phyloP scores from a whole-genome alignment of 2,329 filamentous ascomycete species.

The Calonectria henricotiae region DNA sequence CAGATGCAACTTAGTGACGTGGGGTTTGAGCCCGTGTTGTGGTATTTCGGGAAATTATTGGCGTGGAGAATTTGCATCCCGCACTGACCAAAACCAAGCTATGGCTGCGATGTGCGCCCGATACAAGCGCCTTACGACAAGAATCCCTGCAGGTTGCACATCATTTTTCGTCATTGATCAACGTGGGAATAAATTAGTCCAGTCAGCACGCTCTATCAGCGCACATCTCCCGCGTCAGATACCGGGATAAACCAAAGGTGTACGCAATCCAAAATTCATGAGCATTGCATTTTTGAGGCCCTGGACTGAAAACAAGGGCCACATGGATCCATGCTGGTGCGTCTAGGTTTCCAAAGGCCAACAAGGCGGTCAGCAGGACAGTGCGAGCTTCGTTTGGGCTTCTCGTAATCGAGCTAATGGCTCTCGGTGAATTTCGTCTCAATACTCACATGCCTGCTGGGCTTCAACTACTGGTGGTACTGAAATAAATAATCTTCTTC shows the following conservation, averaged over 20 bases:
- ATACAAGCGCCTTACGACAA: slow-evolving; percentile 4
- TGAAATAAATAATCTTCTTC: no score
- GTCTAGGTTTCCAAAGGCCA: not conserved
- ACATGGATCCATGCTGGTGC: not conserved
- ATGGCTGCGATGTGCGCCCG: not conserved
- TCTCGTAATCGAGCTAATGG: not conserved
- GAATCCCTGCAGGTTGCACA: slow-evolving; percentile 13
- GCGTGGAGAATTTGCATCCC: slow-evolving; percentile 22
- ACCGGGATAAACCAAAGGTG: not conserved
- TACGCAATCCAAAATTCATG: not conserved
- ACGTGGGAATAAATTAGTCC: not conserved
- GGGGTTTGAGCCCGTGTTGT: not conserved
- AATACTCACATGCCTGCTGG: no score
- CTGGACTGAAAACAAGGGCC: not conserved
- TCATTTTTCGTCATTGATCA: slow-evolving; percentile 19
- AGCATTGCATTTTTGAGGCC: not conserved
- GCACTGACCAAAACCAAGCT: slow-evolving; percentile 2
- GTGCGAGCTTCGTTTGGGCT: not conserved
- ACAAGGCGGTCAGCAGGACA: slow-evolving; percentile 13
- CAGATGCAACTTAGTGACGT: not conserved
- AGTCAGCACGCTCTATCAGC: not conserved
- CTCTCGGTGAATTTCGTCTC: not conserved
- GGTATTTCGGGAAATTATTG: slow-evolving; percentile 9
- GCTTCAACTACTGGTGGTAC: no score
- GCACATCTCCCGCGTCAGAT: not conserved